Conservation (phyloP, 2,329 filamentous ascomycete species). For the Colletotrichum spaethianum region DNA sequence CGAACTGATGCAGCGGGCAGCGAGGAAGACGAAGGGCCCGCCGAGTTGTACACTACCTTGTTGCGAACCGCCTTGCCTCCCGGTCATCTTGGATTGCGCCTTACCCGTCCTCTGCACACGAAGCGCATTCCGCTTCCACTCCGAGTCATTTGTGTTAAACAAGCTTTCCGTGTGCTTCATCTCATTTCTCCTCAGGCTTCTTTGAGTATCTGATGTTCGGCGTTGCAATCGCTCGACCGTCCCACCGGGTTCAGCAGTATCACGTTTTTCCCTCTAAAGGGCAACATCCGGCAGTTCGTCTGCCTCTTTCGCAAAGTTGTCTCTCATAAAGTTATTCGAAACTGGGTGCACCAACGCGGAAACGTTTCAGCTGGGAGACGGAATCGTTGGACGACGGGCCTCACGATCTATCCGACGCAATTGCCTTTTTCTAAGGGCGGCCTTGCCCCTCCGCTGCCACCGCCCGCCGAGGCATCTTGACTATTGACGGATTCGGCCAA, state of each 20-base stretch:
- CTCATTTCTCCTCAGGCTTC: neutral
- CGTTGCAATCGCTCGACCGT: conserved; percentile 8
- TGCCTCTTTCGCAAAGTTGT: neutral
- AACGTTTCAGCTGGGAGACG: neutral
- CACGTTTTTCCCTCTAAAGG: neutral
- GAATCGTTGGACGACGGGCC: conserved; percentile 1
- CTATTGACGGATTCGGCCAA: neutral
- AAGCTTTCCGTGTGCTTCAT: conserved; percentile 6
- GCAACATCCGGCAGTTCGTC: neutral
- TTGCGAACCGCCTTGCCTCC: neutral
- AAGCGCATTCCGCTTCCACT: neutral
- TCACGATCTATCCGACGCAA: neutral
- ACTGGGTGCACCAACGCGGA: neutral
- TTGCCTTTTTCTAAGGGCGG: neutral
- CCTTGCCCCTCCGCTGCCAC: neutral
- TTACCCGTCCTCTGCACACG: neutral
- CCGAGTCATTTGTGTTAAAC: neutral
- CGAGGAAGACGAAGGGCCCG: neutral
- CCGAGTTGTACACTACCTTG: neutral
- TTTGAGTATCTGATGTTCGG: conserved; percentile 22
- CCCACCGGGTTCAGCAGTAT: conserved; percentile 11
- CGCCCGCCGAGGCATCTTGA: neutral
- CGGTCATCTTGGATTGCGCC: neutral
- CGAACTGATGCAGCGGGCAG: neutral
- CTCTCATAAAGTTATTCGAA: neutral